Evolutionary conservation across 2,329 filamentous ascomycete species (phyloP).

Genomic region (Colletotrichum tropicicola): DNA sequence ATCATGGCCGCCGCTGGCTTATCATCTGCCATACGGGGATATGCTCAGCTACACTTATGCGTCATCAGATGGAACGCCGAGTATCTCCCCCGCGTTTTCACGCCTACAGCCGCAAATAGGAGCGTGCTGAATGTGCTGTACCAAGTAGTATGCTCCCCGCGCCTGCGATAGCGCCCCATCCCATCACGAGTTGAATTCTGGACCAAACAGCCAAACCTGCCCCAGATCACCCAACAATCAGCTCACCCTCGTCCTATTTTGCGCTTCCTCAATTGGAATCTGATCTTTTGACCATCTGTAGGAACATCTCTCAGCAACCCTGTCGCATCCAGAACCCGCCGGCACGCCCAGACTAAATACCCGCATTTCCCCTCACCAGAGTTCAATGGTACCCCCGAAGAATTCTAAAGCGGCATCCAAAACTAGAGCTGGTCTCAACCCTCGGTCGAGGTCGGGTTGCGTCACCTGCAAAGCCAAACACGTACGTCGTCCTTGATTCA

Average conservation of each 20-base stretch:
- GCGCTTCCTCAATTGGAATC: background rate
- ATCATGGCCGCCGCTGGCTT: constrained; percentile 11
- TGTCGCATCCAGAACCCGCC: background rate
- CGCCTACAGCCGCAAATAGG: background rate
- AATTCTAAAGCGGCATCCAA: constrained; percentile 1
- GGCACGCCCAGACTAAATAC: background rate
- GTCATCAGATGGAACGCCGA: constrained; percentile 3
- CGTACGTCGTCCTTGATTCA: constrained; percentile 16
- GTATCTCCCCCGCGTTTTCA: constrained; percentile 13
- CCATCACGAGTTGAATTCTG: background rate
- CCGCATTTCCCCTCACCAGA: too few species aligned
- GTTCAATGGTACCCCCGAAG: constrained; percentile 22
- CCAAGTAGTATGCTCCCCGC: background rate
- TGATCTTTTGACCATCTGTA: background rate
- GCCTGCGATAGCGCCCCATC: background rate
- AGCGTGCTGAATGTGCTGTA: too few species aligned
- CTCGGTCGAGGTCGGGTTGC: constrained; percentile 41
- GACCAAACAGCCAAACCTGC: background rate
- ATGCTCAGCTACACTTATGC: constrained; percentile 1
- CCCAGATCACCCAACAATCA: background rate
- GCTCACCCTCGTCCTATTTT: background rate
- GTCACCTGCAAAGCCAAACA: constrained; percentile 42
- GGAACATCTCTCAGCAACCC: too few species aligned
- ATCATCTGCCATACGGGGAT: constrained; percentile 5
- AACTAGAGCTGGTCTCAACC: constrained; percentile 23